Evolutionary conservation across 129 eudicot genomes (phyloP).

Genomic region (Heracleum sosnowskyi): DNA sequence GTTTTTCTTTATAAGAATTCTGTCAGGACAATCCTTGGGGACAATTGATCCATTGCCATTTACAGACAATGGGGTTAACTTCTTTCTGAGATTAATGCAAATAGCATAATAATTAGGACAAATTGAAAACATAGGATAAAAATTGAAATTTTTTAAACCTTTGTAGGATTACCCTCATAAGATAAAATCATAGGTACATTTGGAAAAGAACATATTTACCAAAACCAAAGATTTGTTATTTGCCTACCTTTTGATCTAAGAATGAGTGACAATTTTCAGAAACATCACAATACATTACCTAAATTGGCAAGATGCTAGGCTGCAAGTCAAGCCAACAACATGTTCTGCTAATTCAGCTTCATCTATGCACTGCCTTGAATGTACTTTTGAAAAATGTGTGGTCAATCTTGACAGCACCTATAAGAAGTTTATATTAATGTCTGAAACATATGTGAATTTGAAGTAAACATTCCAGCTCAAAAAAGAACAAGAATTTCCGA

Average conservation of each 20-base stretch:
- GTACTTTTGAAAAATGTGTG: constrained; percentile 64
- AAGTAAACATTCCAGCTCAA: background rate
- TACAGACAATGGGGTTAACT: constrained; percentile 66
- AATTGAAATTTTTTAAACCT: background rate
- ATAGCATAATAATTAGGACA: background rate
- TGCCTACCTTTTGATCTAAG: background rate
- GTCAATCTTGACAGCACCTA: constrained; percentile 64
- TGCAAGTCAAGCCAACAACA: constrained; percentile 79
- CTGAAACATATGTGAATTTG: background rate
- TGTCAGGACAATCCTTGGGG: constrained; percentile 79
- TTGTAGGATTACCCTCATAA: background rate
- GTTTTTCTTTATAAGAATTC: constrained; percentile 53
- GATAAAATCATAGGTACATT: background rate
- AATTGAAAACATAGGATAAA: no score
- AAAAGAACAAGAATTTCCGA: background rate
- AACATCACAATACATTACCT: constrained; percentile 28
- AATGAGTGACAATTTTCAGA: background rate
- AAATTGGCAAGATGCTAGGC: constrained; percentile 86
- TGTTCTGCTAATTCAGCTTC: constrained; percentile 93
- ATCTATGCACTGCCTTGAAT: constrained; percentile 83
- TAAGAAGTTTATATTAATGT: background rate
- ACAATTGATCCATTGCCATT: constrained; percentile 67
- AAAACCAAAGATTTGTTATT: background rate
- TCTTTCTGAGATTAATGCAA: constrained; percentile 43
- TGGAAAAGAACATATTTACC: background rate